Base-by-base conservation (phyloP, 202 grass and related monocot species). In the Zizania palustris region DNA sequence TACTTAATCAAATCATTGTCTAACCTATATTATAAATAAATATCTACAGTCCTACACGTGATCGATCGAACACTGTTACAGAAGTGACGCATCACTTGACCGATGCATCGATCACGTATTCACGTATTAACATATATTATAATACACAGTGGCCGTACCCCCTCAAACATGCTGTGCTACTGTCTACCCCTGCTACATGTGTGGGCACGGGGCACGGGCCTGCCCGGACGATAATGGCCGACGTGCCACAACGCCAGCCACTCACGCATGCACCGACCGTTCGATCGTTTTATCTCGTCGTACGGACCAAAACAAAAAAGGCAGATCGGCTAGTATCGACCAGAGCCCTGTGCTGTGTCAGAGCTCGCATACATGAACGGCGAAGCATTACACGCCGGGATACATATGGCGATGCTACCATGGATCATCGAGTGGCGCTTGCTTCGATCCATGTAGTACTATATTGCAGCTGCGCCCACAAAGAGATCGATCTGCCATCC, bases 401-500 rank as follows among this genome's bases (percentile, higher is more conserved):
- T 28, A 28, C 28, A 28, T 28, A 28, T 28, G 28, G 28, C 28
- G 28, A 28, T 28, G 28, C 9, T n/a, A 34, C 62, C 19, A 62
- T 71, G 46, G 72, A 60, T 37, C 19, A 60, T 37, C 19, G 20
- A 40, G 74, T 28, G 60, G 73, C 60, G 55, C 5, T 54, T 55
- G 62, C 41, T 41, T 13, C 11, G 12, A 15, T 16, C 11, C 21
- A 70, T 45, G 77, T 19, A 28, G 28, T 28, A 28, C 28, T 28
- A 28, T 74, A 59, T 75, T 20, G 21, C n/a, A n/a, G n/a, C 42
- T 57, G 75, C 62, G 65, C 48, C 65, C 81, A 80, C 81, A 88
- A 72, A 84, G 76, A 28, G 28, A 28, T 28, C 28, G 28, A 84
- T 88, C 16, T 71, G 81, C 81, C 11, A 66, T 76, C 76, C 68